Base-by-base conservation (phyloP, 805 yeast genomes). In the Ogataea philodendri region DNA sequence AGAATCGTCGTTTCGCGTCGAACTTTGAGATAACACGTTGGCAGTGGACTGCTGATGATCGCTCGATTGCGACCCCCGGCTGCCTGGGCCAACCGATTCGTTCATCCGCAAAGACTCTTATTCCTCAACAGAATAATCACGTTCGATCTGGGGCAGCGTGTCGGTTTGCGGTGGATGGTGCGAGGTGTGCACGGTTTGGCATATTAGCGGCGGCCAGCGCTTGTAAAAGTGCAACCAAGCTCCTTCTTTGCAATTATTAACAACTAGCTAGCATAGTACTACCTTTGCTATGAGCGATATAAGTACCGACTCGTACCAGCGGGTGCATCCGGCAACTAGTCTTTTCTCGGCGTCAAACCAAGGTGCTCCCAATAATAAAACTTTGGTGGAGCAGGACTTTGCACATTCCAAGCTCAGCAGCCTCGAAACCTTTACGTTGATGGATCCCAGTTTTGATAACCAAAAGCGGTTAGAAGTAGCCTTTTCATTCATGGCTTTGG, bases 261-360 rank as follows among this genome's bases (percentile, higher is more conserved):
- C 22, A 25, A 9, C 20, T 35, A 21, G 37, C 41, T 44, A 41
- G 37, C 40, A 29, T 18, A 10, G 24, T 27, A 41, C 36, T 35
- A 32, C 29, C 36, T 38, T 40, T 26, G 37, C 32, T 18, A 44
- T 44, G 48, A 44, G 48, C 29, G 45, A 32, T 6, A 30, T 35
- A n/a, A 44, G 45, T 34, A 32, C 28, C 25, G 43, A 30, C 19
- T 44, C 48, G 21, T 44, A 41, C 19, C 41, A 35, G 21, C 39
- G 29, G 21, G 20, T 32, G 16, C 51, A 44, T 18, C 51, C 51
- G 6, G 44, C 48, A 9, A 41, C 48, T 7, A 39, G 51, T 11
- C 25, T 44, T 14, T 42, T 46, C 10, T 41, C 46, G 6, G 41
- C 43, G 16, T 46, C 51, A 10, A 46, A 46, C 19, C 51, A 46